Percentiles rank a stretch among this genome's conserved stretches.
These are phyloP conservation scores for Trichoderma semiorbis DNA, from an alignment of 2,329 filamentous ascomycete genomes.

Conservation along the genomic window DNA sequence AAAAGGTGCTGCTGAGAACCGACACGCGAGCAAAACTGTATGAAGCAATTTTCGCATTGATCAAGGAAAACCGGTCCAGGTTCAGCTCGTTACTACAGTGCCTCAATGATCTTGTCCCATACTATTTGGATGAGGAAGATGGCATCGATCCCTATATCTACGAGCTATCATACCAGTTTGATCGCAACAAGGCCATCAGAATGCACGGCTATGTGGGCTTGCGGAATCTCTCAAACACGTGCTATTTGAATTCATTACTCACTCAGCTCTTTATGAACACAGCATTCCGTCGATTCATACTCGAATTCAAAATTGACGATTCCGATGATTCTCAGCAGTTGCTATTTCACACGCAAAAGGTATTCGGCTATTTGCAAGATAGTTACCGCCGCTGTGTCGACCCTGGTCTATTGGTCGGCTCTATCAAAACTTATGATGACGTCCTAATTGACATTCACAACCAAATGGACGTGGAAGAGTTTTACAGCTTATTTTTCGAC, in stretches of 20 bases:
- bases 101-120: slow-evolving; percentile 35
- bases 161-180: slow-evolving; percentile 59
- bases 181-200: slow-evolving; percentile 65
- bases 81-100: slow-evolving; percentile 49
- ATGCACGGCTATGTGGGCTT: slow-evolving; percentile 81
- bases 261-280: slow-evolving; percentile 97
- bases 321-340: slow-evolving; percentile 59
- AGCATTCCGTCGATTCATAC: slow-evolving; percentile 79
- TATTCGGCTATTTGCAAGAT: slow-evolving; percentile 86
- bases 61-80: slow-evolving; percentile 48
- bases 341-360: slow-evolving; percentile 70
- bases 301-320: slow-evolving; percentile 59
- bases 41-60: slow-evolving; percentile 55
- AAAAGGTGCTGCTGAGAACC: slow-evolving; percentile 47
- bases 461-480: slow-evolving; percentile 98
- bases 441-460: slow-evolving; percentile 77
- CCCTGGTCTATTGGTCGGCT: slow-evolving; percentile 66
- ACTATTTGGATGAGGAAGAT: slow-evolving; percentile 40
- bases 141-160: slow-evolving; percentile 52
- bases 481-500: slow-evolving; percentile 91
- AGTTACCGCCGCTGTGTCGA: slow-evolving; percentile 71
- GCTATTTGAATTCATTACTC: slow-evolving; percentile 92
- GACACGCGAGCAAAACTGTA: slow-evolving; percentile 58
- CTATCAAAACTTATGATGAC: slow-evolving; percentile 80
- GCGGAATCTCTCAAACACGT: slow-evolving; percentile 91